Base-by-base conservation (phyloP, 495 filamentous ascomycete genomes). In the Cryomyces minteri region DNA sequence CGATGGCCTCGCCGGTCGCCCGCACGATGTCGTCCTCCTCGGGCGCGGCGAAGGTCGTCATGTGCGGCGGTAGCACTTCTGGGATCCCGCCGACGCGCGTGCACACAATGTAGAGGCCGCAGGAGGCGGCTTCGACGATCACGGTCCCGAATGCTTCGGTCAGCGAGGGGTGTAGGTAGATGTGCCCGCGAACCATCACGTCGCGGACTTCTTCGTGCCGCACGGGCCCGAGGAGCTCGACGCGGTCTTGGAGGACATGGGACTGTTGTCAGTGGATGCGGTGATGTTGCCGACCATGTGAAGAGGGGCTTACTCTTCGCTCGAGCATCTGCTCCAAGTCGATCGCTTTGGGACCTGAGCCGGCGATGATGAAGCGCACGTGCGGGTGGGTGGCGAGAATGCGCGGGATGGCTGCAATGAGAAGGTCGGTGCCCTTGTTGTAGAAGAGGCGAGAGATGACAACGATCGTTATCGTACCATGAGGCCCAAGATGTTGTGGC, bases 91-190 rank as follows among this genome's bases (percentile, higher is more conserved):
- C 90, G 4, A 98, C 90, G 18, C 84, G 84, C 4, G 90, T 98
- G 51, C 87, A 94, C 4, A 98, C 90, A 12, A 98, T 87, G 48
- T 95, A 95, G 2, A 98, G 64, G 2, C 90, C 90, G 54, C 90
- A 98, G 51, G 79, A 85, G 5, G 90, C 90, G 8, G 90, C 90
- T 65, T 98, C 90, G 33, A 98, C 90, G 43, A 98, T 83, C 25
- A 98, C 90, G 0, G 90, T 98, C 2, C 90, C 90, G 54, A 98
- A 98, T 6, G 90, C 90, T 62, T 98, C 90, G 0, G 90, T 98
- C 32, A 98, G 69, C 31, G 79, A 86, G 0, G 90, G 92, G 58
- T 96, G 88, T 0, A 98, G 74, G 59, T 96, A 96, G 47, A 98
- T 92, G 54, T 98, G 87, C 0, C 90, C 90, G 41, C 85, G 74